phyloP scores from a whole-genome alignment of 2,329 filamentous ascomycete species.

The Scedosporium aurantiacum region DNA sequence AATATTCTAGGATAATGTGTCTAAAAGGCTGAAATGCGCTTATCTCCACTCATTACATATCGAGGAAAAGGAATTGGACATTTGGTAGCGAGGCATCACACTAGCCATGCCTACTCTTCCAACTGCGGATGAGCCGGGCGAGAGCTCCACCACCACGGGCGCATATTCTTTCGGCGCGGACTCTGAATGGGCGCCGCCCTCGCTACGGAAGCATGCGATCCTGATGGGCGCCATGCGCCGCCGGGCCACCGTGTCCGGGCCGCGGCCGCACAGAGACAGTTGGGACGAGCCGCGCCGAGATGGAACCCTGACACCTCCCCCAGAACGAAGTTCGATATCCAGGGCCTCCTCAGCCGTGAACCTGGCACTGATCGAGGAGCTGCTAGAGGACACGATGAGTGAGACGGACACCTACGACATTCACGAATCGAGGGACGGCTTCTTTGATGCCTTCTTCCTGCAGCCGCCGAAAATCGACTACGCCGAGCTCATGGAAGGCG shows the following conservation, averaged over 20 bases:
- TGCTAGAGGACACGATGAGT: conserved; percentile 22
- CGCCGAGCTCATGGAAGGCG: conserved; percentile 27
- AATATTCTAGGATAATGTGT: background rate
- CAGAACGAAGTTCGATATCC: background rate
- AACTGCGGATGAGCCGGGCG: background rate
- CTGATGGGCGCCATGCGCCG: background rate
- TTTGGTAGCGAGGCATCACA: background rate
- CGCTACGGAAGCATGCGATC: background rate
- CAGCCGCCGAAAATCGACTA: conserved; percentile 26
- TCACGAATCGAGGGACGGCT: conserved; percentile 31
- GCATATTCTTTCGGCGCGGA: background rate
- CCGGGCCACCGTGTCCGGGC: background rate
- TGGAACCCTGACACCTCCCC: background rate
- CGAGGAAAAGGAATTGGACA: background rate
- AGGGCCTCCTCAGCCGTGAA: background rate
- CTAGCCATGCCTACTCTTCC: background rate
- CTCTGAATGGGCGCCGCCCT: background rate
- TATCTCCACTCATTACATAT: background rate
- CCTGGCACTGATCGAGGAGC: conserved; percentile 17
- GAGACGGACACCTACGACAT: conserved; percentile 30
- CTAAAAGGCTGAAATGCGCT: background rate
- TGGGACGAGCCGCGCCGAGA: background rate
- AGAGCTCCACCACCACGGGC: background rate
- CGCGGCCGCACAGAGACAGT: background rate
- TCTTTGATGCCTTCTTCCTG: conserved; percentile 37